Conservation (phyloP, 192 early-diverging fungal genomes). For the Coemansia sp. region DNA sequence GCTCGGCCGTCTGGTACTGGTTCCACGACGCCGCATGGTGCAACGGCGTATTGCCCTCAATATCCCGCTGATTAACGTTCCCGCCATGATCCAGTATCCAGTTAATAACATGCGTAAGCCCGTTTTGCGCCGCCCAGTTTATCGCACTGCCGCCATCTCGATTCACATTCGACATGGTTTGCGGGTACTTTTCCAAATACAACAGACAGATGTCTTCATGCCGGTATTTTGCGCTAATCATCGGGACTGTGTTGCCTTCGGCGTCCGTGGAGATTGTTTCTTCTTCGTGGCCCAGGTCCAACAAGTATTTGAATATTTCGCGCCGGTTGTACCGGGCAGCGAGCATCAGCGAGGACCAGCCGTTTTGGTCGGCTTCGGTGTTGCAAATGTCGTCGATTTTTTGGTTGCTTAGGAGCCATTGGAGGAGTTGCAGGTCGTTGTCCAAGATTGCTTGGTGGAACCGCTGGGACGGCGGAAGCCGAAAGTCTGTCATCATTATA, state of each 20-base stretch:
- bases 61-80: slow-evolving; percentile 50
- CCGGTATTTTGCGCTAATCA: slow-evolving; percentile 47
- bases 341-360: slow-evolving; percentile 53
- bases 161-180: slow-evolving; percentile 50
- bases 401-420: slow-evolving; percentile 38
- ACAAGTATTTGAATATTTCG: slow-evolving; percentile 35
- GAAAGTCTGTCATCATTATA: slow-evolving; percentile 38
- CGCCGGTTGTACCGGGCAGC: slow-evolving; percentile 41
- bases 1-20: slow-evolving; percentile 32
- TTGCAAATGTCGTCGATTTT: slow-evolving; percentile 46
- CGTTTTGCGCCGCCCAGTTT: slow-evolving; percentile 47
- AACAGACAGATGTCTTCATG: slow-evolving; percentile 41
- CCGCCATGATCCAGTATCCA: slow-evolving; percentile 51
- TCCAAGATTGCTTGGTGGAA: slow-evolving; percentile 43
- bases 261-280: slow-evolving; percentile 39
- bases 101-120: slow-evolving; percentile 35
- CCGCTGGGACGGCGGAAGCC: slow-evolving; percentile 34
- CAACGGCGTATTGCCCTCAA: slow-evolving; percentile 51
- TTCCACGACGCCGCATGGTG: slow-evolving; percentile 52
- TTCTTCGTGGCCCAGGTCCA: slow-evolving; percentile 44
- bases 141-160: slow-evolving; percentile 49
- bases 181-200: slow-evolving; percentile 39
- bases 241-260: slow-evolving; percentile 45
- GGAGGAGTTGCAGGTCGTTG: slow-evolving; percentile 40
- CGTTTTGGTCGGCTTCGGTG: slow-evolving; percentile 28